phyloP scores from a whole-genome alignment of 2,329 filamentous ascomycete genomes.

The Pseudogymnoascus sp. region DNA sequence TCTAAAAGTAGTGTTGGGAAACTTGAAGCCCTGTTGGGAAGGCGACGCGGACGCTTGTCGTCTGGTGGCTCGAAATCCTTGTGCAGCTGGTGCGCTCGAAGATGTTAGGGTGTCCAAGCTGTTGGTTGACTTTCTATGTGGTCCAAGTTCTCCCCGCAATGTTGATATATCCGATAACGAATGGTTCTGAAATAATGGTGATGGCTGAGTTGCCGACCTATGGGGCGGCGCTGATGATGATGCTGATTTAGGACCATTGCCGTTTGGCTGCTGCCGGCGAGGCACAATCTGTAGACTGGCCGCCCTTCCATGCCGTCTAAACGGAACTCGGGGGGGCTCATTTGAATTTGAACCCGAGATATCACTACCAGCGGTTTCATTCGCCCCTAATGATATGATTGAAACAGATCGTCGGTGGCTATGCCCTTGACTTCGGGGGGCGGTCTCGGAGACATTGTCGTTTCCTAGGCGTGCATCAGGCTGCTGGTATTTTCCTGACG shows the following conservation, averaged over 20 bases:
- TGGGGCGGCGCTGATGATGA: slow-evolving; percentile 21
- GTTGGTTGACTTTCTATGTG: slow-evolving; percentile 1
- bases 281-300: slow-evolving; percentile 72
- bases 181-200: slow-evolving; percentile 26
- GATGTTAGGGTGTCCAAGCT: not conserved
- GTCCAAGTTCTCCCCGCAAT: not conserved
- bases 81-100: slow-evolving; percentile 29
- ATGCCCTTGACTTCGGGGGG: slow-evolving; percentile 36
- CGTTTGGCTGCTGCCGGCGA: slow-evolving; percentile 36
- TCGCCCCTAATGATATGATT: slow-evolving; percentile 69
- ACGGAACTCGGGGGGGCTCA: slow-evolving; percentile 43
- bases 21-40: slow-evolving; percentile 47
- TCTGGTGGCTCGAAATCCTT: slow-evolving; percentile 31
- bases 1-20: slow-evolving; percentile 33
- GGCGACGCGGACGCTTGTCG: slow-evolving; percentile 20
- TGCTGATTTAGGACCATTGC: slow-evolving; percentile 35
- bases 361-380: slow-evolving; percentile 26
- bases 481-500: slow-evolving; percentile 20
- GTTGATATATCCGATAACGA: slow-evolving; percentile 6
- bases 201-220: slow-evolving; percentile 30
- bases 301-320: slow-evolving; percentile 65
- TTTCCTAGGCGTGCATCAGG: slow-evolving; percentile 20
- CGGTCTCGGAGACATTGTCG: slow-evolving; percentile 17
- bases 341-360: slow-evolving; percentile 28
- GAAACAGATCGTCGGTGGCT: slow-evolving; percentile 71